Percentiles rank a stretch among this genome's conserved stretches.
Evolutionary conservation across 768 basidiomycete genomes (phyloP).

Genomic region (Arthromyces matolae): DNA sequence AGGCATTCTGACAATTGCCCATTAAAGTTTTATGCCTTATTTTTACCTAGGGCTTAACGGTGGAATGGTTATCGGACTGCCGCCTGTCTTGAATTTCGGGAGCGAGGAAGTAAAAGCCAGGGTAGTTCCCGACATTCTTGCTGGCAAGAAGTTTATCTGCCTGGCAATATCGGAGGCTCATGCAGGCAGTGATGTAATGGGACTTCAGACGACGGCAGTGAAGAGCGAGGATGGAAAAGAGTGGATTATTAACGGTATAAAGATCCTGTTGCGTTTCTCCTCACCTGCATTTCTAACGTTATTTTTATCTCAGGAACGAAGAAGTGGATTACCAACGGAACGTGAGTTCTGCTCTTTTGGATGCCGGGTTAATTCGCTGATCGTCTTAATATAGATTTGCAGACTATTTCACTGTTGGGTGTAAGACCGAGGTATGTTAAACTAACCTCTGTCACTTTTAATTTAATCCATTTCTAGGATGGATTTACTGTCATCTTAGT

Average conservation of each 20-base stretch:
- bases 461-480: conserved; percentile 26
- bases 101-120: conserved; percentile 55
- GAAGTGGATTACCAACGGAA: conserved; percentile 86
- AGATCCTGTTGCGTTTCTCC: not conserved
- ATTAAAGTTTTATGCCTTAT: conserved; percentile 12
- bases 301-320: conserved; percentile 45
- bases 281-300: not conserved
- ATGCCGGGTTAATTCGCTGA: not conserved
- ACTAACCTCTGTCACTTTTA: conserved; percentile 50
- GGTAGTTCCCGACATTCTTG: conserved; percentile 64
- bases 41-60: conserved; percentile 52
- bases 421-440: conserved; percentile 50
- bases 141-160: conserved; percentile 80
- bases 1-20: conserved; percentile 5
- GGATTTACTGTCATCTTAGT: conserved; percentile 39
- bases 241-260: conserved; percentile 72
- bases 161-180: conserved; percentile 88
- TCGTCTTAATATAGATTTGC: conserved; percentile 33
- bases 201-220: conserved; percentile 71
- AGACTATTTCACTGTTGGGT: conserved; percentile 68
- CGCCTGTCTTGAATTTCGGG: conserved; percentile 89
- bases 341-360: conserved; percentile 31
- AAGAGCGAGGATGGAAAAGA: conserved; percentile 80
- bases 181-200: conserved; percentile 82
- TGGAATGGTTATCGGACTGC: conserved; percentile 82